Conservation (phyloP, 2,329 filamentous ascomycete genomes). For the Sarocladium oryzae region DNA sequence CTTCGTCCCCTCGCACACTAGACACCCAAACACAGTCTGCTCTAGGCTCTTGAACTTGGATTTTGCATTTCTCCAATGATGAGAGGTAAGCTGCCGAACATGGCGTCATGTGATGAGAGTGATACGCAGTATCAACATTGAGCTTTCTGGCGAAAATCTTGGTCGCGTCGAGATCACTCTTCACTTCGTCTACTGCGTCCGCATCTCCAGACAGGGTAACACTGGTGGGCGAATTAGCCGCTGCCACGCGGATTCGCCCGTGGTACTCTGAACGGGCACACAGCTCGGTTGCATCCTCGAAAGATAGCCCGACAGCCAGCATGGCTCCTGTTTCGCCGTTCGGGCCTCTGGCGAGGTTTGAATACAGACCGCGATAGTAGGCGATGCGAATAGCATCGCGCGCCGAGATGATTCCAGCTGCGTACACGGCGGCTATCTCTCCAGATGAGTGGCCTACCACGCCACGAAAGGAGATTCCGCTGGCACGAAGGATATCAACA, state of each 20-base stretch:
- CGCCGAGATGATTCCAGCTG: constrained; percentile 27
- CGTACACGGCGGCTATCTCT: constrained; percentile 39
- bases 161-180: constrained; percentile 23
- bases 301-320: neutral
- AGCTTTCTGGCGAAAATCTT: constrained; percentile 29
- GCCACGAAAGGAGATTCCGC: constrained; percentile 24
- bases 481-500: constrained; percentile 30
- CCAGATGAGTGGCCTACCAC: constrained; percentile 42
- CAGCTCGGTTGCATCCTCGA: constrained; percentile 17
- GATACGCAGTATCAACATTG: constrained; percentile 34
- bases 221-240: constrained; percentile 37
- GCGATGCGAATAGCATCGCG: constrained; percentile 27
- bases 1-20: constrained; percentile 13
- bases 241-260: constrained; percentile 24
- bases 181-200: constrained; percentile 23
- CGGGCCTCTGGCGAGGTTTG: constrained; percentile 27
- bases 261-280: neutral
- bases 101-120: constrained; percentile 37
- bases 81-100: constrained; percentile 30
- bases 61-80: constrained; percentile 14
- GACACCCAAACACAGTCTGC: constrained; percentile 15
- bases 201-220: constrained; percentile 36
- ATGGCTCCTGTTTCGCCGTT: constrained; percentile 23
- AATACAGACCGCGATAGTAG: constrained; percentile 16
- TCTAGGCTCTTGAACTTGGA: constrained; percentile 36